Evolutionary conservation across 176 grass and related monocot genomes (phyloP).

Genomic region (Triticum monococcum): DNA sequence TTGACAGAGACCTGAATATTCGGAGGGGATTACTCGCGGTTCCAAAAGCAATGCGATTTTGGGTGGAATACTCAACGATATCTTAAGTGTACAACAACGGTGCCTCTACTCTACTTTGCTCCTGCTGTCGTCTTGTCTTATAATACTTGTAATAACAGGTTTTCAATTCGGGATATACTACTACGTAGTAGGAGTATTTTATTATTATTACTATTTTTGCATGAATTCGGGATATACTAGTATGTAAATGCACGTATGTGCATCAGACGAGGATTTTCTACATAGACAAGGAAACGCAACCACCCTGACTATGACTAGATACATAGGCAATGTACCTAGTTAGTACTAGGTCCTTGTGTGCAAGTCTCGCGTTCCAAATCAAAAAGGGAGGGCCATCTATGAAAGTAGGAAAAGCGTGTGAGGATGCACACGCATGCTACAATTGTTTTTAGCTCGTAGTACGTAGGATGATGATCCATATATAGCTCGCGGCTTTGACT

Average conservation of each 20-base stretch:
- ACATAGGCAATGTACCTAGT: too few relatives aligned
- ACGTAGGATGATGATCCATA: background rate
- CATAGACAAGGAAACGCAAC: too few relatives aligned
- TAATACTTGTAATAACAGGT: background rate
- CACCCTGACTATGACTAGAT: too few relatives aligned
- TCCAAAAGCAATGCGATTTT: background rate
- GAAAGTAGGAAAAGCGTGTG: constrained; percentile 2
- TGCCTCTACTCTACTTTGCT: background rate
- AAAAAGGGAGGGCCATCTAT: background rate
- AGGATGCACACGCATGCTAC: background rate
- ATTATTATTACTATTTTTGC: too few relatives aligned
- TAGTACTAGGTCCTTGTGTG: background rate
- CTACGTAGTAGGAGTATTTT: too few relatives aligned
- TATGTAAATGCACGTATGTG: too few relatives aligned
- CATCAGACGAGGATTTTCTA: too few relatives aligned
- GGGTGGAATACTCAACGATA: too few relatives aligned
- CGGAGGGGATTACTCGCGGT: background rate
- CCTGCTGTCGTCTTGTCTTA: background rate
- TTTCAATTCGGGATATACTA: background rate
- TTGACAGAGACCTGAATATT: background rate
- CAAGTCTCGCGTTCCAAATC: background rate
- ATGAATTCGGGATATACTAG: too few relatives aligned
- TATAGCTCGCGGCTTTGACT: background rate
- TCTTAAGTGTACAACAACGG: background rate
- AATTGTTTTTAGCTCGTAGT: background rate